Evolutionary conservation across 306 rosid genomes (phyloP), one percentile per base, ranked within the genome.

Genomic region (Cicer pinnatifidum): DNA sequence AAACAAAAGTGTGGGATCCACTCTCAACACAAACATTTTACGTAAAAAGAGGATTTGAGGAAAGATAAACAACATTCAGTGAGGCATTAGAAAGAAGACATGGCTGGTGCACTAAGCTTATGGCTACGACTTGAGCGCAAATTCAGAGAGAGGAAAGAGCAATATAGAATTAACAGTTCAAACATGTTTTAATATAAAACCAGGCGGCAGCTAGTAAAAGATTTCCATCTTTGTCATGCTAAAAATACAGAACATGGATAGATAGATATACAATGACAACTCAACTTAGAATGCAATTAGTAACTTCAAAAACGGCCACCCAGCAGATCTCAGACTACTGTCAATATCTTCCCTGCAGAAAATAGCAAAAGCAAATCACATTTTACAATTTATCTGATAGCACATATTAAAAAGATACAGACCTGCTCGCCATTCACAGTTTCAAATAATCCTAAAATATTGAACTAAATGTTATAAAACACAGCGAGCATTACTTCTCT

Each of bases 291-390:
- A 69, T 38, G 71, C 16, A 4, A 19, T 53, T 45, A 20, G 7
- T 8, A 16, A 37, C 52, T 72, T 76, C 33, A 39, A 41, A 16
- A 59, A n/a, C 11, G 33, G 71, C 80, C 13, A n/a, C 62, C 75
- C 41, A n/a, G 46, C 57, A 33, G 38, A 16, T 52, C 72, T 75
- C 39, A 28, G 39, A 63, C 53, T 33, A 62, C 33, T 41, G 64
- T 81, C 75, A 88, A 44, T 75, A 85, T 71, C 84, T 85, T 73
- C 96, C 86, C 89, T 86, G 91, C 89, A 86, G 35, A 78, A 75
- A 47, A 67, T 50, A 77, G 44, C 64, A 47, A 28, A 17, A 60
- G 9, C 56, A 44, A 17, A 64, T 77, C 59, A 85, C 50, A 44
- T 57, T 69, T 72, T 19, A 65, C 48, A 50, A 51, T 5, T 35